Percentiles rank a stretch among this genome's conserved stretches.
phyloP scores from a whole-genome alignment of 768 basidiomycete genomes.

The Pleurotus tuoliensis region DNA sequence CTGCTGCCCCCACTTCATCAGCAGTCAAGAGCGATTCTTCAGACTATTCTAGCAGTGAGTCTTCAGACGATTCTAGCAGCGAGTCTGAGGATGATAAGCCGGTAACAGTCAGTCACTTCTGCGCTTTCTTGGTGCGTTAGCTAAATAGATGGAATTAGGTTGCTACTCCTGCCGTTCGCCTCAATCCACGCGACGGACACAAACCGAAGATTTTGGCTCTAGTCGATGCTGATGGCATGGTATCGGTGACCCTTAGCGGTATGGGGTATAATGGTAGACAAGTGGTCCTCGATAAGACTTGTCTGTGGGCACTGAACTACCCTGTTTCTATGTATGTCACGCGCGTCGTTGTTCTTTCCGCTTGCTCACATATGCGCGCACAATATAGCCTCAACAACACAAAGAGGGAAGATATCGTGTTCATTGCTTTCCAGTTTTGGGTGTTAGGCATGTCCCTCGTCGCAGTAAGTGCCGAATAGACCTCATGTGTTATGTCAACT shows the following conservation, averaged over 20 bases:
- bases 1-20: neutral
- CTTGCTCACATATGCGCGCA: neutral
- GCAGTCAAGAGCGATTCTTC: neutral
- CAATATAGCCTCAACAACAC: slow-evolving; percentile 58
- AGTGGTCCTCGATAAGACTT: slow-evolving; percentile 39
- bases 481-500: neutral
- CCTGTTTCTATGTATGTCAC: slow-evolving; percentile 59
- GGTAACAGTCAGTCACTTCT: neutral
- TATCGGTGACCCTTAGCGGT: slow-evolving; percentile 28
- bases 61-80: neutral
- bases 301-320: slow-evolving; percentile 65
- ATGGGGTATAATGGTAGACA: slow-evolving; percentile 28
- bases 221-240: slow-evolving; percentile 15
- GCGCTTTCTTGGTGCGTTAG: no score
- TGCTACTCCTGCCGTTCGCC: neutral
- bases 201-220: slow-evolving; percentile 15
- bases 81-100: slow-evolving; percentile 1
- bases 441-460: slow-evolving; percentile 74
- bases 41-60: neutral
- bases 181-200: slow-evolving; percentile 6
- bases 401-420: slow-evolving; percentile 73
- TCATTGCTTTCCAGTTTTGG: slow-evolving; percentile 79
- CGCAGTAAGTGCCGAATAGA: slow-evolving; percentile 28
- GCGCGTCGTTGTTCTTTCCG: neutral
- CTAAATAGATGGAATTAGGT: neutral